phyloP scores from a whole-genome alignment of 2,329 filamentous ascomycete species.

The Zymoseptoria brevis region DNA sequence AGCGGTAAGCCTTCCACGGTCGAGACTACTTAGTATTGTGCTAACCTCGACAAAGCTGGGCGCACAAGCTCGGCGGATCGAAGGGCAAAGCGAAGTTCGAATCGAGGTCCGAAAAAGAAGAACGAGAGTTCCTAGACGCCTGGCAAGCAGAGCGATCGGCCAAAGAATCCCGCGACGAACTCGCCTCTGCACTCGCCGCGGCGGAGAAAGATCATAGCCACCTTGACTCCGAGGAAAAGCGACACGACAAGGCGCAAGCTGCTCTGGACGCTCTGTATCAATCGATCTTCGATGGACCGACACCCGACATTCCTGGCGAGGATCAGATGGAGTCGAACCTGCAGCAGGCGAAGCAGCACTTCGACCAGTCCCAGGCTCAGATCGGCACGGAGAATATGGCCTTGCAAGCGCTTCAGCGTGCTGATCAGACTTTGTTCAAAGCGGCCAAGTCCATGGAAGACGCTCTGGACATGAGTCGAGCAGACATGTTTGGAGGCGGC shows the following conservation, averaged over 20 bases:
- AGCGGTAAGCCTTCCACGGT: constrained; percentile 26
- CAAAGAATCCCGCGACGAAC: constrained; percentile 35
- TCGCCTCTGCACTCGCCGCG: constrained; percentile 35
- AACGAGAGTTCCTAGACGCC: constrained; percentile 48
- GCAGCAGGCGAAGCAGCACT: constrained; percentile 30
- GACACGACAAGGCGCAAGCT: constrained; percentile 37
- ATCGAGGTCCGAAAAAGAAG: constrained; percentile 46
- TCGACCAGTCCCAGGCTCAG: constrained; percentile 32
- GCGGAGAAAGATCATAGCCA: constrained; percentile 32
- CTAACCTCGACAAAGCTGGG: constrained; percentile 26
- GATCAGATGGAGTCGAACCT: constrained; percentile 40
- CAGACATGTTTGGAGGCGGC: constrained; percentile 47
- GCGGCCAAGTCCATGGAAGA: constrained; percentile 36
- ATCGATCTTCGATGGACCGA: constrained; percentile 48
- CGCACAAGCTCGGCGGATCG: constrained; percentile 45
- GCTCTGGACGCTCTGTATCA: constrained; percentile 47
- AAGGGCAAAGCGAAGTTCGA: constrained; percentile 39
- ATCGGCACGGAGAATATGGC: constrained; percentile 39
- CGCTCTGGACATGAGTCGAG: constrained; percentile 35
- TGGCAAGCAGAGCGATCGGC: constrained; percentile 43
- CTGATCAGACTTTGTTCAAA: constrained; percentile 30
- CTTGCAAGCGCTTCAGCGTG: constrained; percentile 27
- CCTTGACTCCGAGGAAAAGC: constrained; percentile 31
- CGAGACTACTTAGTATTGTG: not conserved
- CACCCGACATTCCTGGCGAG: constrained; percentile 47